These are phyloP conservation scores for Cupressus sempervirens DNA, from an alignment of 75 land plant genomes.

Conservation along the genomic window DNA sequence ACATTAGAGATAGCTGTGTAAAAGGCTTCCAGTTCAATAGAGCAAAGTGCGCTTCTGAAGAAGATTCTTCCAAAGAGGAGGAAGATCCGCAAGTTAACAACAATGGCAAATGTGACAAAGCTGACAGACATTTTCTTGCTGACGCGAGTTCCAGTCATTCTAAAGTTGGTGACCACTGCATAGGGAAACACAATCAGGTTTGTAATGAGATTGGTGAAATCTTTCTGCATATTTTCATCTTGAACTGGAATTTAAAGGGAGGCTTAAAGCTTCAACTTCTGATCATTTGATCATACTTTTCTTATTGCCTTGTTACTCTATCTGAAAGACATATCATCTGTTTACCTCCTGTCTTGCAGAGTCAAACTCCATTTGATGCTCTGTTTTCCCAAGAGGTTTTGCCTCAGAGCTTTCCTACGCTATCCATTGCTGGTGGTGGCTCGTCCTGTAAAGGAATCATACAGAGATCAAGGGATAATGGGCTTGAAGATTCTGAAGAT, in stretches of 20 bases:
- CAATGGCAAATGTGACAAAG: not conserved
- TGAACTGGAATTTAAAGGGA: not conserved
- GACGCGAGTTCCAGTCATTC: not conserved
- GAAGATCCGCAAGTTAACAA: not conserved
- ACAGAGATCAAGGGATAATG: not conserved
- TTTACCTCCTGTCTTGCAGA: not conserved
- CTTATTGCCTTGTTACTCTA: not conserved
- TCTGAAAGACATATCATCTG: not conserved
- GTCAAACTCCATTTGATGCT: slow-evolving; percentile 1
- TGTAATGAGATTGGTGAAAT: not conserved
- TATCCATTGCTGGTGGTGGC: not conserved
- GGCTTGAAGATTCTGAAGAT: slow-evolving; percentile 12
- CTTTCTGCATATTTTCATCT: not conserved
- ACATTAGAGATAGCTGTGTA: not conserved
- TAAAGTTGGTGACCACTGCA: not conserved
- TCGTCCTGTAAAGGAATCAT: not conserved
- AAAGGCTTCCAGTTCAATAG: not conserved
- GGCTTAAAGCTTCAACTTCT: not conserved
- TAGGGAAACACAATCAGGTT: not conserved
- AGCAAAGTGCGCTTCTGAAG: not conserved
- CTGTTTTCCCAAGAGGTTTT: not conserved
- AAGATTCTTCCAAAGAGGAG: slow-evolving; percentile 4
- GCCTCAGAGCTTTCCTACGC: not conserved
- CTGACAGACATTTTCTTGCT: not conserved
- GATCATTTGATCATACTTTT: not conserved